These are phyloP conservation scores for Fistulinella prunicolor DNA, from an alignment of 768 basidiomycete genomes.

Conservation along the genomic window DNA sequence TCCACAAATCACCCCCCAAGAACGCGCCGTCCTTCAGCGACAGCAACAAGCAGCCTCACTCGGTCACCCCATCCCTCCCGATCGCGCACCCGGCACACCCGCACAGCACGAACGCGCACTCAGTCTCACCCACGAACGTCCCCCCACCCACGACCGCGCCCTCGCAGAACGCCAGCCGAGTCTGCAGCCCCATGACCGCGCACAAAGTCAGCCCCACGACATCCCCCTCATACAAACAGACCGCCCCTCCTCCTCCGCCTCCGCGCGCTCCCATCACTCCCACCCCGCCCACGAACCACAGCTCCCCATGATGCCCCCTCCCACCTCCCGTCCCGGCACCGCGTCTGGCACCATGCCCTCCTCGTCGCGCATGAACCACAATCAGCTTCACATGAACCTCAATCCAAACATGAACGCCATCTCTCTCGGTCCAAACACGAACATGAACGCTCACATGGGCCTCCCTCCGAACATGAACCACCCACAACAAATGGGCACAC, in stretches of 20 bases:
- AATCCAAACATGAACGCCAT: constrained; percentile 18
- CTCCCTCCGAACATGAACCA: constrained; percentile 15
- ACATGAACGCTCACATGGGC: constrained; percentile 19
- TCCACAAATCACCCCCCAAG: constrained; percentile 28
- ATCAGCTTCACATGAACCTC: constrained; percentile 22
- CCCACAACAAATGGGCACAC: constrained; percentile 19
- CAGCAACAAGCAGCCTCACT: constrained; percentile 24
- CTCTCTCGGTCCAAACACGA: constrained; percentile 11
- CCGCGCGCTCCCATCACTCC: constrained; percentile 27
- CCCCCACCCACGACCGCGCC: constrained; percentile 22
- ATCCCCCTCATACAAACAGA: no score
- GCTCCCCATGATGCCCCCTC: constrained; percentile 24
- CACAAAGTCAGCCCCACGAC: constrained; percentile 23
- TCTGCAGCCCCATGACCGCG: constrained; percentile 25
- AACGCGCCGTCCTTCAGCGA: constrained; percentile 28
- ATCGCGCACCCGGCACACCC: constrained; percentile 20
- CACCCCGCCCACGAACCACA: constrained; percentile 19
- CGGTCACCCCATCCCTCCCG: constrained; percentile 11
- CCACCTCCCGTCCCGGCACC: constrained; percentile 26
- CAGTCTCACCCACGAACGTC: constrained; percentile 25
- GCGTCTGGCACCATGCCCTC: constrained; percentile 18
- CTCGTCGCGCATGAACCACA: constrained; percentile 24
- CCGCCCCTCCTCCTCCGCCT: constrained; percentile 28
- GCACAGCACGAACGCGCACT: constrained; percentile 25
- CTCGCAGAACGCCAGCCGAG: no score